Percentiles rank a stretch among this genome's conserved stretches.
Conservation (phyloP, 2,329 filamentous ascomycete species). For the Aspergillus neotritici region DNA sequence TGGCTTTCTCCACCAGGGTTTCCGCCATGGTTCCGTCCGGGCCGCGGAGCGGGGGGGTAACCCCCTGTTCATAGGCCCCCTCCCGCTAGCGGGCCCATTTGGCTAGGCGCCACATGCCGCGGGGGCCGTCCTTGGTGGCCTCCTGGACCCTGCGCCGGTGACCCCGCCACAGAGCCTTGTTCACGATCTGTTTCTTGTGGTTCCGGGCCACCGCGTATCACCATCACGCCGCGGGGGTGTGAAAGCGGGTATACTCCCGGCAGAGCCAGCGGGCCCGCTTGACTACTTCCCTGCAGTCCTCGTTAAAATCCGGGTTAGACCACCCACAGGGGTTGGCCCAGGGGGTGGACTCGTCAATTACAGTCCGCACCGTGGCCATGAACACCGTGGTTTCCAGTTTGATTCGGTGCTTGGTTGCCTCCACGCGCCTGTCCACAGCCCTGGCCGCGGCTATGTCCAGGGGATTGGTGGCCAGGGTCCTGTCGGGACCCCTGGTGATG, state of each 20-base stretch:
- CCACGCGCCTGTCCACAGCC: too few relatives aligned
- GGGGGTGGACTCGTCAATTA: constrained; percentile 21
- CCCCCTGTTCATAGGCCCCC: constrained; percentile 5
- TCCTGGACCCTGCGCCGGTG: constrained; percentile 21
- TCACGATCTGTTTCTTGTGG: constrained; percentile 18
- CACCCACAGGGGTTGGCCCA: constrained; percentile 17
- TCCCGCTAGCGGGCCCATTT: constrained; percentile 23
- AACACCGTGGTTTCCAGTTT: constrained; percentile 11
- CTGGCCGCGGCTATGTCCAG: too few relatives aligned
- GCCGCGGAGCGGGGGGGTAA: constrained; percentile 6
- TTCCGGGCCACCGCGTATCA: constrained; percentile 18
- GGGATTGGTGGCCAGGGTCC: too few relatives aligned
- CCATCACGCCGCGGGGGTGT: constrained; percentile 1
- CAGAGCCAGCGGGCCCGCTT: constrained; percentile 4
- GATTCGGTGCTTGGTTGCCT: constrained; percentile 6
- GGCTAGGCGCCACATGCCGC: constrained; percentile 18
- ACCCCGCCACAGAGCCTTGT: constrained; percentile 11
- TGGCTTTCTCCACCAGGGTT: constrained; percentile 1
- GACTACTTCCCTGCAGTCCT: constrained; percentile 15
- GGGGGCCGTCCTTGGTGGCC: constrained; percentile 13
- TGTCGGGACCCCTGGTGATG: too few relatives aligned
- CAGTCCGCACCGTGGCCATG: constrained; percentile 12
- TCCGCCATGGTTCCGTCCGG: background rate
- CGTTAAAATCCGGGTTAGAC: constrained; percentile 19
- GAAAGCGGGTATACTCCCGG: background rate